phyloP scores from a whole-genome alignment of 257 asterid species.

The Verbascum thapsus region DNA sequence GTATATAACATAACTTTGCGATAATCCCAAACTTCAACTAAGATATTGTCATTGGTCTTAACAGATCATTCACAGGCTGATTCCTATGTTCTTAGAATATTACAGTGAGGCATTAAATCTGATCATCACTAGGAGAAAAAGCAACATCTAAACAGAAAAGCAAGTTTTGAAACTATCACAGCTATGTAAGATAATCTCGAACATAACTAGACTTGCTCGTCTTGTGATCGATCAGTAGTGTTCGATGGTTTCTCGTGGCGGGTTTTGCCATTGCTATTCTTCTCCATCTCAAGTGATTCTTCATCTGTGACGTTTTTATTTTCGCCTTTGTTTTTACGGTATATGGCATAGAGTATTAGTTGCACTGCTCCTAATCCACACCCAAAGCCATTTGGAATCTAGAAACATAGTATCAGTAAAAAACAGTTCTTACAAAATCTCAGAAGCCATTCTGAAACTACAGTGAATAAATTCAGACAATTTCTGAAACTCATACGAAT shows the following conservation, averaged over 20 bases:
- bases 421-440: too few relatives aligned
- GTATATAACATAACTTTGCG: too few relatives aligned
- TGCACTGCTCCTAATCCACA: conserved; percentile 70
- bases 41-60: not conserved
- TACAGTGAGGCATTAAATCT: conserved; percentile 22
- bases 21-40: not conserved
- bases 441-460: too few relatives aligned
- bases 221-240: conserved; percentile 23
- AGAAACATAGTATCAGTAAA: conserved; percentile 21
- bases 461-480: too few relatives aligned
- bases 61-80: not conserved
- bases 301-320: conserved; percentile 25
- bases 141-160: not conserved
- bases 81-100: conserved; percentile 4
- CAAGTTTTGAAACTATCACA: not conserved
- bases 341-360: conserved; percentile 66
- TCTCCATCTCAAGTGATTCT: conserved; percentile 35
- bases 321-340: conserved; percentile 55
- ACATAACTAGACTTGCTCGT: conserved; percentile 36
- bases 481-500: not conserved
- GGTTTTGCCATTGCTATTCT: conserved; percentile 31
- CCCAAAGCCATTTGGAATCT: conserved; percentile 88
- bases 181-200: not conserved
- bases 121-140: conserved; percentile 6
- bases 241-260: conserved; percentile 33